phyloP scores from a whole-genome alignment of 1,139 yeast genomes.

The Geotrichum bryndzae region DNA sequence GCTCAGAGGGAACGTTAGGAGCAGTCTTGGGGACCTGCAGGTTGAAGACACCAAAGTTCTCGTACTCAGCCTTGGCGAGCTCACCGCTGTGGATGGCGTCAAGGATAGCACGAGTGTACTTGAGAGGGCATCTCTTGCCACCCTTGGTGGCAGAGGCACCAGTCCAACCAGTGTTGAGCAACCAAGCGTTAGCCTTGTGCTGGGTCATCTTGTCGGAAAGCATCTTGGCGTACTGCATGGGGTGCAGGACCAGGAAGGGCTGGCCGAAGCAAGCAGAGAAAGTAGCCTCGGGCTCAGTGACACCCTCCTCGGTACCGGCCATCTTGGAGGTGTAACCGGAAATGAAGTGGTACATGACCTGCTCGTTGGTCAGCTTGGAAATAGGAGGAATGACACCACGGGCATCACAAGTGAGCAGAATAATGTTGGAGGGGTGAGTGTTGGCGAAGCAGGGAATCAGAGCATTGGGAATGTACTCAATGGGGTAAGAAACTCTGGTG shows the following conservation, averaged over 20 bases:
- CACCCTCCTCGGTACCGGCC: conserved; percentile 99
- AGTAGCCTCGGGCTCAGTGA: conserved; percentile 96
- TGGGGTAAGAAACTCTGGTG: conserved; percentile 98
- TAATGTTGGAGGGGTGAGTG: conserved; percentile 85
- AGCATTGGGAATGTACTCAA: conserved; percentile 93
- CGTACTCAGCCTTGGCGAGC: conserved; percentile 72
- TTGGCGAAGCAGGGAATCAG: conserved; percentile 90
- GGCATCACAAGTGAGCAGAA: conserved; percentile 94
- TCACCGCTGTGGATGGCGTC: conserved; percentile 94
- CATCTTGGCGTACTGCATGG: conserved; percentile 97
- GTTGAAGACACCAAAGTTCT: conserved; percentile 80
- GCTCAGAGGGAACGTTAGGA: conserved; percentile 75
- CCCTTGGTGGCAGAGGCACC: conserved; percentile 90
- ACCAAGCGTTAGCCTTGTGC: conserved; percentile 92
- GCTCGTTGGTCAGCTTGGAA: conserved; percentile 86
- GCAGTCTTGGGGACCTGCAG: conserved; percentile 78
- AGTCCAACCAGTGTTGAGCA: conserved; percentile 97
- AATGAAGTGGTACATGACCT: conserved; percentile 98
- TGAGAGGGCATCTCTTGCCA: conserved; percentile 96
- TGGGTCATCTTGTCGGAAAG: conserved; percentile 85
- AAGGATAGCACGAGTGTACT: conserved; percentile 94
- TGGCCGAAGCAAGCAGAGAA: conserved; percentile 99
- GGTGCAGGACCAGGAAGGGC: conserved; percentile 97
- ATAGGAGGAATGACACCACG: conserved; percentile 98
- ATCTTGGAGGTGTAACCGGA: conserved; percentile 98